Evolutionary conservation across 805 yeast species (phyloP).

Genomic region (Metschnikowia chrysomelidarum): DNA sequence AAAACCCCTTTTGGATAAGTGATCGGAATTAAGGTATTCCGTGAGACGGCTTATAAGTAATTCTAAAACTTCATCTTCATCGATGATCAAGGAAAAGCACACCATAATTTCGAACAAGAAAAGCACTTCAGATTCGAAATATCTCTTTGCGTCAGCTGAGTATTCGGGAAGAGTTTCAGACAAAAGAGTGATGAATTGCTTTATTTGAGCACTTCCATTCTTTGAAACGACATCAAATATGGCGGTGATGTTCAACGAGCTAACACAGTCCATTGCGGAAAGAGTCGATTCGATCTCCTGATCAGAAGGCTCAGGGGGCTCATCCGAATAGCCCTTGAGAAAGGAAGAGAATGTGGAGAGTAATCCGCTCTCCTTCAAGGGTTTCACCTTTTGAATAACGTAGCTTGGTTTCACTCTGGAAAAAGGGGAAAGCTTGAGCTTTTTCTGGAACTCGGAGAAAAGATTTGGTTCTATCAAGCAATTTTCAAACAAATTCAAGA

Average conservation of each 20-base stretch:
- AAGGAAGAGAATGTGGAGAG: slow-evolving; percentile 90
- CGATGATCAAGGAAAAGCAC: slow-evolving; percentile 33
- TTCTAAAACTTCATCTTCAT: slow-evolving; percentile 24
- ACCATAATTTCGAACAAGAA: slow-evolving; percentile 47
- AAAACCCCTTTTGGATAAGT: slow-evolving; percentile 29
- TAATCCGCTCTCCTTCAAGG: slow-evolving; percentile 72
- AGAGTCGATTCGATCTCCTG: slow-evolving; percentile 87
- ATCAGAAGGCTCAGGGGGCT: slow-evolving; percentile 87
- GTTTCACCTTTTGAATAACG: slow-evolving; percentile 59
- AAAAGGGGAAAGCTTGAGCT: slow-evolving; percentile 49
- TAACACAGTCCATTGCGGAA: slow-evolving; percentile 79
- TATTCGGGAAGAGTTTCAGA: slow-evolving; percentile 28
- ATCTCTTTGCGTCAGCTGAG: slow-evolving; percentile 33
- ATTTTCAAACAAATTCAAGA: slow-evolving; percentile 67
- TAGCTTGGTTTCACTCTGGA: slow-evolving; percentile 66
- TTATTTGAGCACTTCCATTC: slow-evolving; percentile 35
- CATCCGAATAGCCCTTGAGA: slow-evolving; percentile 82
- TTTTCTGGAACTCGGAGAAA: slow-evolving; percentile 63
- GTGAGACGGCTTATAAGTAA: slow-evolving; percentile 16
- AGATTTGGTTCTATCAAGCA: slow-evolving; percentile 63
- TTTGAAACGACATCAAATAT: slow-evolving; percentile 52
- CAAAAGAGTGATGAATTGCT: slow-evolving; percentile 33
- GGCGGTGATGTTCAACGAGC: slow-evolving; percentile 58
- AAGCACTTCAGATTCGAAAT: slow-evolving; percentile 45
- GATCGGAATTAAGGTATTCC: slow-evolving; percentile 15